Evolutionary conservation across 2,329 filamentous ascomycete species (phyloP).

Genomic region (Ophiocordyceps camponoti-saundersi): DNA sequence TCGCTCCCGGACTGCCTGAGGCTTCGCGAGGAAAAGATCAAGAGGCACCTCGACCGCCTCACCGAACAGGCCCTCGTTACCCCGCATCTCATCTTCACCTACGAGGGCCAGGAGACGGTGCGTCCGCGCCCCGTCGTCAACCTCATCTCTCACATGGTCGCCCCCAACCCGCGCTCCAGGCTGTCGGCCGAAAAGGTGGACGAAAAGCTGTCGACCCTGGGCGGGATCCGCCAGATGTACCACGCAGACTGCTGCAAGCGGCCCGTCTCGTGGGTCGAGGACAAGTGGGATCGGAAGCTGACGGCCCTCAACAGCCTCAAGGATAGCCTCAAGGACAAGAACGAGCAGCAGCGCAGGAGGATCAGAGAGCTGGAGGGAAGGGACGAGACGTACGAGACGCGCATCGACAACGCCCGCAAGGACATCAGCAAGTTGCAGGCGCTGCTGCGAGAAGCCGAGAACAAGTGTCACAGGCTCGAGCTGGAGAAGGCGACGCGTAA

Average conservation of each 20-base stretch:
- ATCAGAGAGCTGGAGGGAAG: slow-evolving; percentile 19
- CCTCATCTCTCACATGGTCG: slow-evolving; percentile 19
- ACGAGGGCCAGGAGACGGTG: slow-evolving; percentile 19
- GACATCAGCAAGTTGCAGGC: slow-evolving; percentile 14
- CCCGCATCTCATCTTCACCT: slow-evolving; percentile 19
- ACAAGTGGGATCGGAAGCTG: slow-evolving; percentile 19
- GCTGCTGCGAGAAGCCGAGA: slow-evolving; percentile 18
- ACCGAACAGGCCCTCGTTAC: slow-evolving; percentile 15
- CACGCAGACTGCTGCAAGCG: slow-evolving; percentile 27
- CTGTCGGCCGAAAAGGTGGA: slow-evolving; percentile 19
- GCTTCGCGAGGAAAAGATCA: slow-evolving; percentile 17
- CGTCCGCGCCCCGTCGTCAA: slow-evolving; percentile 21
- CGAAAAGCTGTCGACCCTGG: slow-evolving; percentile 23
- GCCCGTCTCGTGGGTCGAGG: slow-evolving; percentile 16
- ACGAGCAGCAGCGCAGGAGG: slow-evolving; percentile 14
- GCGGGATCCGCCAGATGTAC: slow-evolving; percentile 29
- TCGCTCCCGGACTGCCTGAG: slow-evolving; percentile 15
- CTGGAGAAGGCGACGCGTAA: slow-evolving; percentile 8
- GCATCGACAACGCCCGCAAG: slow-evolving; percentile 19
- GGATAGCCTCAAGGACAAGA: slow-evolving; percentile 14
- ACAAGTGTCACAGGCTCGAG: slow-evolving; percentile 13
- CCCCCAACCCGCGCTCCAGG: slow-evolving; percentile 13
- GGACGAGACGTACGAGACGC: slow-evolving; percentile 21
- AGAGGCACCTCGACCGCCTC: slow-evolving; percentile 15
- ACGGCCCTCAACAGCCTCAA: slow-evolving; percentile 11